Evolutionary conservation across 345 rosid species (phyloP), one percentile per base, ranked within the genome.

Genomic region (Syzygium aromaticum): DNA sequence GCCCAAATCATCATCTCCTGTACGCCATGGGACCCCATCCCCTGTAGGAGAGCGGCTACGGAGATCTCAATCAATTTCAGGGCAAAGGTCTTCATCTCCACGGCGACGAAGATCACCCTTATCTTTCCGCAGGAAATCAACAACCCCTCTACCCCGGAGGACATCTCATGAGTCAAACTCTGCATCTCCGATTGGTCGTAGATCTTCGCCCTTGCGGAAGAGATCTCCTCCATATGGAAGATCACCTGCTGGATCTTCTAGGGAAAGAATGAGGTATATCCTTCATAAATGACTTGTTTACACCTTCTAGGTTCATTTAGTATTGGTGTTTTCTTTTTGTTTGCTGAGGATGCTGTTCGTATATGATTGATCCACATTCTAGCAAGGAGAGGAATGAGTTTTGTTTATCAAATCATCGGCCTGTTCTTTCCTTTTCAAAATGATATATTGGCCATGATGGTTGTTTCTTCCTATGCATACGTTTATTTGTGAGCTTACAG

Each of bases 231-330:
- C 88, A 15, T 61, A 33, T 85, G 89, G 86, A 87, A 90, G 93
- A 85, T 91, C 94, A 38, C 92, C 95, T 28, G 86, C 67, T 23
- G 92, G 86, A 54, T 91, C 92, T 90, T 91, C 90, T 52, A 88
- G 88, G 89, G 96, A 87, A 90, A 92, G 90, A 91, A 86, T 86
- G 52, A 91, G 95, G 99, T 97, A 91, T 21, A 19, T 38, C 49
- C 49, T 73, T 73, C 49, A 19, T 33, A 19, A 27, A 73, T 73
- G 49, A 38, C 25, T 73, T 73, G 49, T 73, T 73, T 38, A 38
- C 27, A 19, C 27, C 49, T 38, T 38, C 49, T 38, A 38, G 49
- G 49, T 38, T 73, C 82, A 73, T 38, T 38, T 49, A 73, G 82
- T 21, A 73, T 19, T 73, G 19, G 25, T 73, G 82, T 73, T 73